Conservation (phyloP, 148 eudicot genomes). For the Rhododendron simsii region DNA sequence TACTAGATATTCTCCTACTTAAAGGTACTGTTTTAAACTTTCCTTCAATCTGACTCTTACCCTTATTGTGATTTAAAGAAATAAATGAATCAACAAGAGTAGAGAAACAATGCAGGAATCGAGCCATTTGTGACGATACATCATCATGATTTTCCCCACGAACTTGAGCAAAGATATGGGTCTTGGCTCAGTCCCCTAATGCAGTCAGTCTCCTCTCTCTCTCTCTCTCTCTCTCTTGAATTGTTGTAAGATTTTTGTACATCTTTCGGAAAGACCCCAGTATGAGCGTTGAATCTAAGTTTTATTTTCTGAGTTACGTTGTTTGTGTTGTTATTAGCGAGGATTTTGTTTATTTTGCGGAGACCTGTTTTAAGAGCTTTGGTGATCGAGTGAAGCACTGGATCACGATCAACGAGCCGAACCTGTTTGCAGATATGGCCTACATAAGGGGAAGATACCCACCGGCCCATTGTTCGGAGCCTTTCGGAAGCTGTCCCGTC, state of each 20-base stretch:
- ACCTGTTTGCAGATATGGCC: constrained; percentile 31
- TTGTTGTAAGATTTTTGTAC: background rate
- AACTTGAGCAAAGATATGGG: constrained; percentile 59
- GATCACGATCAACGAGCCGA: constrained; percentile 85
- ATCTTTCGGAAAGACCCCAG: background rate
- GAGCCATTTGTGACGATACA: constrained; percentile 67
- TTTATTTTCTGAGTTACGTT: background rate
- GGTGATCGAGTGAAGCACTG: constrained; percentile 79
- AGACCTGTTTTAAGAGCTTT: constrained; percentile 60
- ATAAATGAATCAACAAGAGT: background rate
- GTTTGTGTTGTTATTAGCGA: constrained; percentile 36
- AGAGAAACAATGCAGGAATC: constrained; percentile 41
- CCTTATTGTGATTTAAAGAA: background rate
- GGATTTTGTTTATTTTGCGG: constrained; percentile 56
- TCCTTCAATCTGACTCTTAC: background rate
- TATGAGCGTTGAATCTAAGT: background rate
- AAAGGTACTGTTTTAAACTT: constrained; percentile 38
- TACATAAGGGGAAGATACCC: constrained; percentile 53
- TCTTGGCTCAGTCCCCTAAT: constrained; percentile 77
- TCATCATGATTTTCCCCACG: constrained; percentile 65
- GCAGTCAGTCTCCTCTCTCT: constrained; percentile 34
- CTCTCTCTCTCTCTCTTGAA: background rate
- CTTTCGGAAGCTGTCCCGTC: constrained; percentile 40
- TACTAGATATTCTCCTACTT: constrained; percentile 52
- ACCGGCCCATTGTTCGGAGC: constrained; percentile 65